Base-by-base conservation (phyloP, 2,329 filamentous ascomycete genomes). In the Epichloe sibirici region DNA sequence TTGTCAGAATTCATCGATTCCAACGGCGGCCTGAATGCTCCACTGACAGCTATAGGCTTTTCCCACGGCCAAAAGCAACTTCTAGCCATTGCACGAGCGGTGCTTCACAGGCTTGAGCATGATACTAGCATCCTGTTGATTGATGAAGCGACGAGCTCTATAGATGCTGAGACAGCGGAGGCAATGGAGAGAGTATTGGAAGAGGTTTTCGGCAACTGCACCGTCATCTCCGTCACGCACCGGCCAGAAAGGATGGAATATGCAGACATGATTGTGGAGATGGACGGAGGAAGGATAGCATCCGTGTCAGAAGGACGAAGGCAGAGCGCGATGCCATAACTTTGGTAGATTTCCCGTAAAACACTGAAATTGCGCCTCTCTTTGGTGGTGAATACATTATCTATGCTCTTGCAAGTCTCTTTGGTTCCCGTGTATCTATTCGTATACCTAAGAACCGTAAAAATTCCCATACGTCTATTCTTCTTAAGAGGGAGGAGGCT, bases 1-100 rank as follows among this genome's bases (percentile, higher is more conserved):
- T 51, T 60, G 1, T 54, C 45, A 48, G 35, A 51, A 3, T 21
- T 35, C 8, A 46, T 58, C 15, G 48, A 42, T 3, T 40, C 53
- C 0, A 43, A 17, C 0, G 57, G 55, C 4, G 52, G 58, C 3
- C 51, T 61, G 1, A 40, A 55, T 35, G 48, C 43, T 3, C 51
- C 55, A 0, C 44, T 60, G 6, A 48, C 55, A 13, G 35, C 51
- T 4, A 23, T 56, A 28, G 35, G 46, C 2, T 28, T 59, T 25
- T 58, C 53, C 7, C 45, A 48, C 9, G 56, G 58, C 1, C 52
- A 60, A 40, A 53, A 53, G 48, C 58, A 58, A 49, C 52, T 58
- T 2, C 25, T 58, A 11, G 53, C 53, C 12, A 53, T 59, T 4
- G 53, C 53, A 2, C 53, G 58, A 23, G 42, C 49, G 12, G 6